These are phyloP conservation scores for Dactylellina haptotyla DNA, from an alignment of 2,329 filamentous ascomycete species.

Conservation along the genomic window DNA sequence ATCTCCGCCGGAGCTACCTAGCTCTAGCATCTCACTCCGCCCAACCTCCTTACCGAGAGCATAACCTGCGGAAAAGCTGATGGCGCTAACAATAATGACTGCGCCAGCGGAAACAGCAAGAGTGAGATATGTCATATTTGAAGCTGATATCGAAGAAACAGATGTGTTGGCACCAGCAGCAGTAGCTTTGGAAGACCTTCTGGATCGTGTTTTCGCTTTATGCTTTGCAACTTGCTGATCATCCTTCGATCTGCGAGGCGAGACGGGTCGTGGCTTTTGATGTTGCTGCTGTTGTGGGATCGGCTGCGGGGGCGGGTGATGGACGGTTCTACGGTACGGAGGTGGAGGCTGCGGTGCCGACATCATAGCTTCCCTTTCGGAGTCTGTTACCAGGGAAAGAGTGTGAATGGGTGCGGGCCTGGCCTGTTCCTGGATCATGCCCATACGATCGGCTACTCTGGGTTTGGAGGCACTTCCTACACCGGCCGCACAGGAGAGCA, in stretches of 20 bases:
- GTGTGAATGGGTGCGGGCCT: slow-evolving; percentile 47
- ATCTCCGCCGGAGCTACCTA: slow-evolving; percentile 64
- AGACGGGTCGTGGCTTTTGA: slow-evolving; percentile 21
- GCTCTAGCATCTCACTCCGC: slow-evolving; percentile 64
- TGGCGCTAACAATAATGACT: slow-evolving; percentile 74
- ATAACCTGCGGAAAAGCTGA: slow-evolving; percentile 75
- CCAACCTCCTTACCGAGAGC: slow-evolving; percentile 75
- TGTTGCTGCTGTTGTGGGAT: slow-evolving; percentile 18
- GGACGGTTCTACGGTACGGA: slow-evolving; percentile 18
- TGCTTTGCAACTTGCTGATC: slow-evolving; percentile 26
- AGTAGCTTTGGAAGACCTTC: slow-evolving; percentile 27
- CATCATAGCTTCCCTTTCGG: slow-evolving; percentile 49
- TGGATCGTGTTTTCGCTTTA: slow-evolving; percentile 26
- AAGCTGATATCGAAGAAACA: slow-evolving; percentile 22
- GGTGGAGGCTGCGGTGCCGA: slow-evolving; percentile 34
- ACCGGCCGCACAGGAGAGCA: slow-evolving; percentile 93
- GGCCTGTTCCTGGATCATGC: slow-evolving; percentile 36
- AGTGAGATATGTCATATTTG: slow-evolving; percentile 51
- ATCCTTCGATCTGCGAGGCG: slow-evolving; percentile 31
- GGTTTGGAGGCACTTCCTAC: slow-evolving; percentile 78
- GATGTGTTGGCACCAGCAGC: slow-evolving; percentile 3
- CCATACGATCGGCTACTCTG: slow-evolving; percentile 37
- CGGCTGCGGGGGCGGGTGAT: slow-evolving; percentile 19
- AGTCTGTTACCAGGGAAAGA: slow-evolving; percentile 42
- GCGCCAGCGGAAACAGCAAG: slow-evolving; percentile 72